Conservation (phyloP, 2,329 filamentous ascomycete species). For the Calonectria honghensis region DNA sequence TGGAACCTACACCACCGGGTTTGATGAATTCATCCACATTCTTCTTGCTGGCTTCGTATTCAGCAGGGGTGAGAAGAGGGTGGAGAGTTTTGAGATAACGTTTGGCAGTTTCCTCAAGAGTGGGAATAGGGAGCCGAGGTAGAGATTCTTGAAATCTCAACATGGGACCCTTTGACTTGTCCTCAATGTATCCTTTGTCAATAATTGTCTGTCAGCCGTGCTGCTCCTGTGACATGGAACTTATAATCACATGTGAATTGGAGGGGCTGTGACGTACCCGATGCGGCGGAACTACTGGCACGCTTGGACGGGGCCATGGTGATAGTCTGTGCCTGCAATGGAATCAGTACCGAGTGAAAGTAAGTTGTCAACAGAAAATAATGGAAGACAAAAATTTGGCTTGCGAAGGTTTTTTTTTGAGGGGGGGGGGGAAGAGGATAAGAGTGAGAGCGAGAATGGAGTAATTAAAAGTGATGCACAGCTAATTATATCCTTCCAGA, state of each 20-base stretch:
- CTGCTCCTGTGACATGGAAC: not conserved
- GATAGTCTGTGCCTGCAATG: conserved; percentile 49
- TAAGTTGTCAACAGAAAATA: not conserved
- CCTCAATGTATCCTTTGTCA: conserved; percentile 83
- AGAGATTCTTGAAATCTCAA: conserved; percentile 91
- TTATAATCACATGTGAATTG: conserved; percentile 29
- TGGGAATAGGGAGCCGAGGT: conserved; percentile 85
- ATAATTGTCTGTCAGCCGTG: conserved; percentile 46
- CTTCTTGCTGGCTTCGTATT: conserved; percentile 84
- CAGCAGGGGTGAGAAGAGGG: conserved; percentile 80
- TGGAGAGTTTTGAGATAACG: conserved; percentile 88
- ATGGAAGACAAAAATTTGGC: not conserved
- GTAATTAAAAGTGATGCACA: not conserved
- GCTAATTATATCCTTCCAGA: conserved; percentile 5
- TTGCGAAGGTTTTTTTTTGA: not conserved
- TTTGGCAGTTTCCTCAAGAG: conserved; percentile 86
- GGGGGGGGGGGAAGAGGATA: too few relatives aligned
- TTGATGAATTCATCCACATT: conserved; percentile 92
- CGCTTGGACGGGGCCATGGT: conserved; percentile 73
- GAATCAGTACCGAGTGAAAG: conserved; percentile 7
- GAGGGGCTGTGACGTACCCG: conserved; percentile 61
- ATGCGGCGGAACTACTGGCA: conserved; percentile 75
- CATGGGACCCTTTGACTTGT: conserved; percentile 86
- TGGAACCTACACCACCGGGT: conserved; percentile 87
- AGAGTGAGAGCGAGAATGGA: not conserved